Conservation (phyloP, 371 early-diverging fungal species). For the Coemansia sp. region DNA sequence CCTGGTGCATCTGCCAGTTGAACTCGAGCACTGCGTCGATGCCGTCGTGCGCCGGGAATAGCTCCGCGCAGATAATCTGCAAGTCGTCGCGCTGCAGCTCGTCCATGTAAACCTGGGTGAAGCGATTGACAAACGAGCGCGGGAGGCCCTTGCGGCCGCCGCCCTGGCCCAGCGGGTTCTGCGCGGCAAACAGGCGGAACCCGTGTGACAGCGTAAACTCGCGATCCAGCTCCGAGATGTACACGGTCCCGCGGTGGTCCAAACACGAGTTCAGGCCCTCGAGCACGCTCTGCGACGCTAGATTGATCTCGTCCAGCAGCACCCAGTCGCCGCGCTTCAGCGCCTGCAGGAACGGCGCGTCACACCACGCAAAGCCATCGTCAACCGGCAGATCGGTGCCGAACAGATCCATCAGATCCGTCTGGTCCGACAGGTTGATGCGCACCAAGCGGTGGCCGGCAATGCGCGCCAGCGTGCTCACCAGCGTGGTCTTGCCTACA, state of each 20-base stretch:
- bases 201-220: constrained; percentile 76
- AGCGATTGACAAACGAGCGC: constrained; percentile 97
- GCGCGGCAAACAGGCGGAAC: constrained; percentile 98
- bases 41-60: constrained; percentile 58
- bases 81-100: constrained; percentile 77
- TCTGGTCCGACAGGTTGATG: constrained; percentile 99
- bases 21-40: constrained; percentile 81
- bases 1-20: constrained; percentile 80
- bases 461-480: constrained; percentile 81
- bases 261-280: constrained; percentile 99
- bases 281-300: constrained; percentile 98
- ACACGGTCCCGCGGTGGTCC: constrained; percentile 97
- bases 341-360: constrained; percentile 95
- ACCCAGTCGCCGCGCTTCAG: constrained; percentile 98
- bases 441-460: constrained; percentile 86
- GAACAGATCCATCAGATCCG: constrained; percentile 99
- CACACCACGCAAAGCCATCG: constrained; percentile 94
- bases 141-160: constrained; percentile 99
- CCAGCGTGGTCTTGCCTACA: constrained; percentile 97
- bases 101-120: constrained; percentile 93
- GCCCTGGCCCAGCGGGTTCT: constrained; percentile 96
- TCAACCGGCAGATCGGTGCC: constrained; percentile 96
- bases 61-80: constrained; percentile 67
- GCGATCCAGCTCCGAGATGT: constrained; percentile 91
- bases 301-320: constrained; percentile 98